Evolutionary conservation across 23 red algal genomes (phyloP), one percentile per base, ranked within the genome.

Genomic region (Chondrus crispus): DNA sequence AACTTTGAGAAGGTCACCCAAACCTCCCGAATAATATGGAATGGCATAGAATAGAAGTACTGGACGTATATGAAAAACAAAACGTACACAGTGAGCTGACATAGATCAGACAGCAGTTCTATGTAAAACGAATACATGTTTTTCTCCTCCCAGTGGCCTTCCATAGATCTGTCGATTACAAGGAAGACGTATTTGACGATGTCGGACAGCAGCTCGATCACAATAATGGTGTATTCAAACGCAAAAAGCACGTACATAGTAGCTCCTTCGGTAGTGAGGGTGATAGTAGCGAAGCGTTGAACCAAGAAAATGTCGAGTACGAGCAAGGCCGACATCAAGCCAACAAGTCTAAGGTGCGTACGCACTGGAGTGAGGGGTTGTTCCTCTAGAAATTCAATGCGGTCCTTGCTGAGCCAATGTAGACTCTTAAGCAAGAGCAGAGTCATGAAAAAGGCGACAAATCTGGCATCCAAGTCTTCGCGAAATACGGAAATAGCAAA

Each of bases 401-500:
- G 94, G 68, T 99, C 97, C 52, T 95, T 90, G 16, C 82, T 63
- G 19, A 99, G 77, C 97, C 97, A 99, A 54, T 99, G 97, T 11
- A 99, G 86, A 55, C 92, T 89, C 73, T 99, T 99, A 38, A 99
- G 45, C 14, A 99, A 85, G 38, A 99, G 91, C 38, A 96, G 41
- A 33, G 87, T 81, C 63, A 68, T 85, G 66, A 99, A 85, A 66
- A 99, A 85, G 14, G 76, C 60, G 24, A 99, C 69, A 62, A 99
- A 99, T 22, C 53, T 74, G 5, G 85, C 30, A 70, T 96, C 85
- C 24, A 99, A 99, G 30, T 99, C 97, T 41, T 95, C 86, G 42
- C 97, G 88, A 77, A 99, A 99, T 8, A 99, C 88, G 24, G 97
- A 95, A 74, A 99, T 94, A 22, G 97, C 97, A 53, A 99, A 91